Evolutionary conservation across 176 grass and related monocot species (phyloP).

Genomic region (maize (Zea mays)): Zm-B73-REFERENCE-NAM-5.0 NC_050096.1:235268001-235268500

Average conservation of each 20-base stretch:
- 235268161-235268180: constrained; percentile 9
- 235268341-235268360: constrained; percentile 13
- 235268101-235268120: constrained; percentile 12
- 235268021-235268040: too few species aligned
- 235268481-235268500: not conserved
- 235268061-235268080: too few species aligned
- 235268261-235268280: not conserved
- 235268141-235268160: constrained; percentile 26
- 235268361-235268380: too few species aligned
- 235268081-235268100: too few species aligned
- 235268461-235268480: too few species aligned
- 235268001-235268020: not conserved
- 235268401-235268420: not conserved
- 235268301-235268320: too few species aligned
- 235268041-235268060: too few species aligned
- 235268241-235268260: not conserved
- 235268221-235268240: not conserved
- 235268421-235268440: constrained; percentile 3
- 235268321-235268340: constrained; percentile 8
- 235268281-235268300: not conserved
- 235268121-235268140: constrained; percentile 30
- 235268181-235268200: constrained; percentile 16
- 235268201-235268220: not conserved
- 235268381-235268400: not conserved
- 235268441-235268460: not conserved